These are phyloP conservation scores for Aurifilum marmelostoma DNA, from an alignment of 2,329 filamentous ascomycete species.

Conservation along the genomic window DNA sequence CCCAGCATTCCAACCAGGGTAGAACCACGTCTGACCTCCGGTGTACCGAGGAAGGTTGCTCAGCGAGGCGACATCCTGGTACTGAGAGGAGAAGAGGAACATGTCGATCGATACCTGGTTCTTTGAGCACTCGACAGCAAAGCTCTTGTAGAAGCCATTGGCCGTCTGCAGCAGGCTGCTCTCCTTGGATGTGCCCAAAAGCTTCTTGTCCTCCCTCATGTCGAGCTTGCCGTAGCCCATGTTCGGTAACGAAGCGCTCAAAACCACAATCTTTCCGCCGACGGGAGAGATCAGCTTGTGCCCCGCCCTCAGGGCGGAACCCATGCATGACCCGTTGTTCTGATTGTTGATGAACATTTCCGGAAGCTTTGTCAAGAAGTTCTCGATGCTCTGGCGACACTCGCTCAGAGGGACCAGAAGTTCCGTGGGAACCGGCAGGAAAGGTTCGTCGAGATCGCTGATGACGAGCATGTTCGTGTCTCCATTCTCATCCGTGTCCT, in stretches of 20 bases:
- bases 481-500: conserved; percentile 80
- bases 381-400: conserved; percentile 87
- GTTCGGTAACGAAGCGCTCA: conserved; percentile 89
- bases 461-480: conserved; percentile 93
- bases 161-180: conserved; percentile 83
- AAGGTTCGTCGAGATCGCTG: conserved; percentile 93
- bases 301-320: conserved; percentile 86
- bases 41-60: conserved; percentile 96
- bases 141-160: conserved; percentile 98
- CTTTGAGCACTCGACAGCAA: conserved; percentile 98
- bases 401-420: conserved; percentile 87
- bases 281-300: conserved; percentile 95
- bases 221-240: conserved; percentile 87
- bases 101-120: conserved; percentile 98
- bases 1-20: conserved; percentile 95
- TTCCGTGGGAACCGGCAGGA: conserved; percentile 90
- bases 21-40: conserved; percentile 97
- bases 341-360: conserved; percentile 97
- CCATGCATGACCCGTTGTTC: conserved; percentile 89
- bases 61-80: conserved; percentile 95
- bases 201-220: conserved; percentile 94
- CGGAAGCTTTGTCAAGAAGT: conserved; percentile 86
- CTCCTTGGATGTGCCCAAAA: conserved; percentile 92
- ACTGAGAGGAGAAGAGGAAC: conserved; percentile 95
- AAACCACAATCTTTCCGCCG: conserved; percentile 91